Conservation (phyloP, 345 rosid species). For the Atalantia buxifolia region DNA sequence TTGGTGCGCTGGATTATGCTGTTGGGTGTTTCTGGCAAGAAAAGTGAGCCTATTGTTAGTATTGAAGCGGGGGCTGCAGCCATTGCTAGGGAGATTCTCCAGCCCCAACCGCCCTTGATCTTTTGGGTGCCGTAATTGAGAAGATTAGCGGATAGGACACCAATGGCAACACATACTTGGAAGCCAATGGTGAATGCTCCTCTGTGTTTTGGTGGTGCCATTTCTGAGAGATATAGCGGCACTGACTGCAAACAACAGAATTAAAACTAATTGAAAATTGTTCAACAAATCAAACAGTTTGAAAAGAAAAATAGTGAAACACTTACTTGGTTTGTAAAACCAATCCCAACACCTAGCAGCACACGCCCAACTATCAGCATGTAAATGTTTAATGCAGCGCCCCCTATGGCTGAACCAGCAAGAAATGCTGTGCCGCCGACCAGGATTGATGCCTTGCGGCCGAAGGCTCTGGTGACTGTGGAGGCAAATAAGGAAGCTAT, state of each 20-base stretch:
- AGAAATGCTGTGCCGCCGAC: constrained; percentile 59
- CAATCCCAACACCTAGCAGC: constrained; percentile 69
- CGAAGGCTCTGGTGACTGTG: constrained; percentile 43
- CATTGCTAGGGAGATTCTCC: constrained; percentile 71
- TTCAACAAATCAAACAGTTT: neutral
- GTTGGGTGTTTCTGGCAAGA: constrained; percentile 73
- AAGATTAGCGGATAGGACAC: constrained; percentile 51
- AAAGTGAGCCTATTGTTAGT: constrained; percentile 52
- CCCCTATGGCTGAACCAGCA: constrained; percentile 53
- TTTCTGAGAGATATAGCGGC: constrained; percentile 73
- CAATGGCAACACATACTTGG: constrained; percentile 56
- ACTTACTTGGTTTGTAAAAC: constrained; percentile 71
- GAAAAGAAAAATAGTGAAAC: neutral
- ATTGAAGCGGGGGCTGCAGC: constrained; percentile 63
- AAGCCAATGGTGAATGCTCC: constrained; percentile 80
- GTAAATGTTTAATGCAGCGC: constrained; percentile 47
- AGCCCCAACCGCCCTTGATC: constrained; percentile 63
- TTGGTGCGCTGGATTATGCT: constrained; percentile 50
- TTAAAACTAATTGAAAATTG: neutral
- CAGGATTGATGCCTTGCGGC: constrained; percentile 67
- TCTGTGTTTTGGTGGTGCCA: constrained; percentile 75
- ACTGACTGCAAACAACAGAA: constrained; percentile 46
- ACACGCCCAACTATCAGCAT: constrained; percentile 71
- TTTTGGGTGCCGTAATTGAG: constrained; percentile 62
- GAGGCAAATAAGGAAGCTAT: constrained; percentile 62